Conservation (phyloP, 2,329 filamentous ascomycete species). For the Aspergillus unguis region DNA sequence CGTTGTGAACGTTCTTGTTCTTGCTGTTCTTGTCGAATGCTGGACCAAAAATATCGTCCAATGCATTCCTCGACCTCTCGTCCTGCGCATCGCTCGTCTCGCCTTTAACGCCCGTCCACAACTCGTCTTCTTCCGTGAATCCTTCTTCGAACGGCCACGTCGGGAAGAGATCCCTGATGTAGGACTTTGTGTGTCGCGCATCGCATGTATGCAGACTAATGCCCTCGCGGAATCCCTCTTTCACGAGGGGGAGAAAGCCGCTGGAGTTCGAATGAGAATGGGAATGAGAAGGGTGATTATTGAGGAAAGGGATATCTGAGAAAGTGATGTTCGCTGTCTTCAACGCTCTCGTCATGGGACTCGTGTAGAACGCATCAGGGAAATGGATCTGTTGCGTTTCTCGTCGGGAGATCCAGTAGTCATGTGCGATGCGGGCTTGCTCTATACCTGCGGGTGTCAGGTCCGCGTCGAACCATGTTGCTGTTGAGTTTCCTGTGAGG, state of each 20-base stretch:
- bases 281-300: too few species aligned
- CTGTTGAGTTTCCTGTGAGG: conserved; percentile 53
- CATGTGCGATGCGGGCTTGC: conserved; percentile 46
- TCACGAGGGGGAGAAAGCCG: conserved; percentile 53
- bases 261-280: conserved; percentile 11
- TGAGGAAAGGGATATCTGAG: conserved; percentile 11
- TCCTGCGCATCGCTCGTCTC: conserved; percentile 51
- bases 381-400: conserved; percentile 47
- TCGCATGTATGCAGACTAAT: conserved; percentile 62
- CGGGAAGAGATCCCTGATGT: conserved; percentile 50
- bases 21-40: too few species aligned
- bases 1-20: too few species aligned
- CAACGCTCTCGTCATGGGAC: conserved; percentile 56
- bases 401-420: conserved; percentile 52
- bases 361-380: conserved; percentile 54
- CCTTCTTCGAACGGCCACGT: conserved; percentile 49
- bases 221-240: conserved; percentile 56
- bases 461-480: conserved; percentile 56
- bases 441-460: conserved; percentile 50
- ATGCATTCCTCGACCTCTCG: conserved; percentile 39
- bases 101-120: conserved; percentile 50
- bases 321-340: conserved; percentile 56
- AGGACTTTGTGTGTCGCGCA: conserved; percentile 47
- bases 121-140: conserved; percentile 53
- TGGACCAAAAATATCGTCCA: conserved; percentile 51